Evolutionary conservation across 208 protist genomes (phyloP), one percentile per base, ranked within the genome.

Genomic region (Leptomonas pyrrhocoris): DNA sequence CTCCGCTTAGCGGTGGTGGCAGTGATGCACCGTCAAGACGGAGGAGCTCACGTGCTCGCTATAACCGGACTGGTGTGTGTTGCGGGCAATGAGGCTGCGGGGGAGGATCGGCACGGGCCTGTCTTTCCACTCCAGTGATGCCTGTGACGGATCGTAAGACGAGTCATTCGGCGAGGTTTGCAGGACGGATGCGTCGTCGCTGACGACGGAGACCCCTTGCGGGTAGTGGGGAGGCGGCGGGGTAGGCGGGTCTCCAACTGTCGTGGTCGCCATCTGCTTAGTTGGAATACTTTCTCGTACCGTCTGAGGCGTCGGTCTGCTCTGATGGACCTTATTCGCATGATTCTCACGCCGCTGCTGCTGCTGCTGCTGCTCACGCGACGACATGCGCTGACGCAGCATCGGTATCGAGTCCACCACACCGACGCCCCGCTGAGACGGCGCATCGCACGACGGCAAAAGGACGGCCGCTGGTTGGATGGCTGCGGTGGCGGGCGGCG

Each of bases 121-220:
- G 27, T 65, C 45, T 19, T 30, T 5, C 59, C 59, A 65, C 59
- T 65, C 59, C 31, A 45, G 59, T 27, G 59, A 65, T 19, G 59
- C 46, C 46, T 65, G 59, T 45, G 59, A 65, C 46, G 59, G 46
- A 0, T 65, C 59, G 30, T 55, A 36, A 1, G 59, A 31, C 13
- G 59, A 65, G 46, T 55, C 59, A 12, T 55, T 65, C 28, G 45
- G 59, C 30, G 59, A 45, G 13, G 59, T 65, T 27, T 65, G 42
- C 13, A 65, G 59, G 4, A 43, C n/a, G 15, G 59, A 53, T 25
- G 28, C 19, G 46, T 65, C 59, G n/a, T 65, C 59, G 7, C 30
- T 55, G 7, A 45, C 25, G 12, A 55, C 16, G 13, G 54, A 13
- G 6, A 45, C 59, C 28, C 53, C 45, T 42, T 65, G 36, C 28